Evolutionary conservation across 1,284 basidiomycete species (phyloP).

Genomic region (Mycena citricolor): DNA sequence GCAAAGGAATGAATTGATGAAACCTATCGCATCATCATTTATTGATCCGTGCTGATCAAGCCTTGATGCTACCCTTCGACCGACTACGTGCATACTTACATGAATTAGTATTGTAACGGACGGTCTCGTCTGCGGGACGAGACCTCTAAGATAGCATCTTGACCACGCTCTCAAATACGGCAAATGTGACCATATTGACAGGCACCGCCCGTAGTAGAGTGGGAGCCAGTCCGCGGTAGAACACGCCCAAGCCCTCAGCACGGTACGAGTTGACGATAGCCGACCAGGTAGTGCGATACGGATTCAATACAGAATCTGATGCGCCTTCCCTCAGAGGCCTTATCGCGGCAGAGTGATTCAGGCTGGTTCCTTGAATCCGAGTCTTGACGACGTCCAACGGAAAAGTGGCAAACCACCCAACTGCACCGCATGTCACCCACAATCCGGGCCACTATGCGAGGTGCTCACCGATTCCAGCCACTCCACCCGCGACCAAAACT

Average conservation of each 20-base stretch:
- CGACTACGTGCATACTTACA: no score
- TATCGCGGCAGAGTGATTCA: neutral
- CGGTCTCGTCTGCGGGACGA: no score
- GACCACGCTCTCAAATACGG: constrained; percentile 41
- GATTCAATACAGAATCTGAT: constrained; percentile 32
- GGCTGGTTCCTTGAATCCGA: constrained; percentile 55
- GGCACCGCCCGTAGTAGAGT: constrained; percentile 71
- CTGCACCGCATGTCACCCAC: constrained; percentile 26
- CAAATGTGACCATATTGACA: constrained; percentile 48
- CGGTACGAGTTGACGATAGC: constrained; percentile 64
- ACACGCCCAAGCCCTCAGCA: constrained; percentile 64
- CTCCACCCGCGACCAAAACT: constrained; percentile 73
- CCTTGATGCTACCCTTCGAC: no score
- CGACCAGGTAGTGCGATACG: constrained; percentile 56
- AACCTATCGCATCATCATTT: no score
- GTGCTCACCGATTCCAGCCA: constrained; percentile 61
- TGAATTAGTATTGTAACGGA: no score
- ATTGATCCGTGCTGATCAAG: no score
- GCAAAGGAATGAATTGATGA: no score
- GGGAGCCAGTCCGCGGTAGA: constrained; percentile 74
- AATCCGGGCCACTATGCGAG: neutral
- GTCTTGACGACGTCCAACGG: constrained; percentile 88
- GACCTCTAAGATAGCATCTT: constrained; percentile 34
- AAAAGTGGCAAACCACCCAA: constrained; percentile 75
- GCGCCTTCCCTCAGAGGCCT: neutral